Evolutionary conservation across 2,329 filamentous ascomycete genomes (phyloP).

Genomic region (Fusarium sp.): DNA sequence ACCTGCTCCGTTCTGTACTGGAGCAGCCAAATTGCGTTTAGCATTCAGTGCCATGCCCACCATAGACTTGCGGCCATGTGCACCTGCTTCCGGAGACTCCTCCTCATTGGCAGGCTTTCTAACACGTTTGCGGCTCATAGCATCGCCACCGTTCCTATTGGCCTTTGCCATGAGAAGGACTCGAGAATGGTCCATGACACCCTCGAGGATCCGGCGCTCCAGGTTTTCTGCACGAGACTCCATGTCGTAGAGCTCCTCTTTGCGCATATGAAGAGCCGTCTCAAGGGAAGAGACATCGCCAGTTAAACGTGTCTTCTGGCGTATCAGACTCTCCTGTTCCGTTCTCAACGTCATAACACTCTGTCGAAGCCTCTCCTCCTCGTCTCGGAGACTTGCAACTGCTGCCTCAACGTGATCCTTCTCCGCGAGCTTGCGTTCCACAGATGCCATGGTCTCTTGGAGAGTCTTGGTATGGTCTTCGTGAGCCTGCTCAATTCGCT

Average conservation of each 20-base stretch:
- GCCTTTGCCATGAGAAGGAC: slow-evolving; percentile 83
- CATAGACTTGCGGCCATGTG: slow-evolving; percentile 46
- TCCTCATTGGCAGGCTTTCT: slow-evolving; percentile 51
- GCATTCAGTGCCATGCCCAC: slow-evolving; percentile 65
- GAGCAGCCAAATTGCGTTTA: slow-evolving; percentile 57
- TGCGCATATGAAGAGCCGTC: slow-evolving; percentile 86
- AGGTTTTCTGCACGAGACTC: slow-evolving; percentile 87
- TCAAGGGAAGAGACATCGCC: slow-evolving; percentile 92
- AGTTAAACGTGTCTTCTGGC: slow-evolving; percentile 81
- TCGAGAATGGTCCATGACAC: slow-evolving; percentile 95
- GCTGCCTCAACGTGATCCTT: slow-evolving; percentile 70
- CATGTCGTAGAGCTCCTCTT: slow-evolving; percentile 92
- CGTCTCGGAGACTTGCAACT: slow-evolving; percentile 60
- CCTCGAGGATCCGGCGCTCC: slow-evolving; percentile 92
- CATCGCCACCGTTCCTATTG: slow-evolving; percentile 58
- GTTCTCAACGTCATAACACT: slow-evolving; percentile 67
- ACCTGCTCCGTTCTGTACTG: slow-evolving; percentile 65
- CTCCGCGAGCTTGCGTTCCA: slow-evolving; percentile 78
- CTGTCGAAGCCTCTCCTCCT: slow-evolving; percentile 63
- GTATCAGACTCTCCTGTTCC: slow-evolving; percentile 79
- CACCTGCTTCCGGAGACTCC: slow-evolving; percentile 36
- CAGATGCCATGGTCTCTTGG: slow-evolving; percentile 80
- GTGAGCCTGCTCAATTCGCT: slow-evolving; percentile 78
- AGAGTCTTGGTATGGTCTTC: slow-evolving; percentile 82
- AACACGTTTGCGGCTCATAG: slow-evolving; percentile 68